Conservation (phyloP, 1,284 basidiomycete genomes). For the Apiotrichum domesticum region DNA sequence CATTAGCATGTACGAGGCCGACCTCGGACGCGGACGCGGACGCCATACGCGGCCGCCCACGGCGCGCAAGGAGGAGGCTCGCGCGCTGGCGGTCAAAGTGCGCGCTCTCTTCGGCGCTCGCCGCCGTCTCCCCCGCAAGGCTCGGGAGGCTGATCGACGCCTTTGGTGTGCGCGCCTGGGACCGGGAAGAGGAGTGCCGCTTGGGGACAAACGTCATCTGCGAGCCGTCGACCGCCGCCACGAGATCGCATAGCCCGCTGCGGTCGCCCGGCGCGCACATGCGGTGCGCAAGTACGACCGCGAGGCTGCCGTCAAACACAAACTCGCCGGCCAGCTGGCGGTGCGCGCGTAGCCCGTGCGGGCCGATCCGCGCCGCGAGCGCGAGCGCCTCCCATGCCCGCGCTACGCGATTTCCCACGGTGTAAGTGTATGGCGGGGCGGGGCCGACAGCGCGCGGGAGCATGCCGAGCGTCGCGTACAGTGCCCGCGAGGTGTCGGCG, state of each 20-base stretch:
- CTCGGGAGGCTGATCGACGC: neutral
- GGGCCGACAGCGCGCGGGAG: constrained; percentile 48
- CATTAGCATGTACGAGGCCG: too few relatives aligned
- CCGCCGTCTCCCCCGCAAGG: too few relatives aligned
- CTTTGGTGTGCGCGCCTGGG: neutral
- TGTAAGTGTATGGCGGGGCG: constrained; percentile 50
- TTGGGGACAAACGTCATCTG: neutral
- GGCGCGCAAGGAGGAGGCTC: neutral
- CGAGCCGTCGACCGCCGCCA: constrained; percentile 35
- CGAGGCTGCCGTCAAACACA: constrained; percentile 63
- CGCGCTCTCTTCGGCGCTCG: neutral
- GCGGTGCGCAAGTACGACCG: constrained; percentile 40
- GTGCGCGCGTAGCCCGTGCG: constrained; percentile 6
- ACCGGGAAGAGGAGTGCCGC: neutral
- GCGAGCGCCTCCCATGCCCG: constrained; percentile 9
- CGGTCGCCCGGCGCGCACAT: constrained; percentile 59
- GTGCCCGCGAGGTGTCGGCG: constrained; percentile 64
- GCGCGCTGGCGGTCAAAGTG: neutral
- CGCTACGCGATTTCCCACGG: constrained; percentile 19
- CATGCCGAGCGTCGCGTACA: constrained; percentile 74
- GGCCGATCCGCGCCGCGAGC: constrained; percentile 7
- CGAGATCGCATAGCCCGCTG: constrained; percentile 60
- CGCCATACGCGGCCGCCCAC: neutral
- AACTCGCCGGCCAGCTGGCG: constrained; percentile 81
- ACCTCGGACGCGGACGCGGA: too few relatives aligned